Base-by-base conservation (phyloP, 169 alveolate genomes). In the Plasmodium gallinaceum region DNA sequence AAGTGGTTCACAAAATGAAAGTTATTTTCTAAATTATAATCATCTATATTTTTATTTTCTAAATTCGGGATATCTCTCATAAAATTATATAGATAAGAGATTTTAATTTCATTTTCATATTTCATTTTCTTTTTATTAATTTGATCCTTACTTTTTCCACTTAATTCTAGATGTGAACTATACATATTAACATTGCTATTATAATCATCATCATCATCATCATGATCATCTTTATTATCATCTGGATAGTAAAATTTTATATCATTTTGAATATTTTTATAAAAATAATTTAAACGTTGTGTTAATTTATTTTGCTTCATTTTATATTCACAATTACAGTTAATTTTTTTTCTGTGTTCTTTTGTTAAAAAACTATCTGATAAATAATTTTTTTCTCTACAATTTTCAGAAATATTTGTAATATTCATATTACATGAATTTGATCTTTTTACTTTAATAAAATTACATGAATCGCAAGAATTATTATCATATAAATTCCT, bases 351-450 rank as follows among this genome's bases (percentile, higher is more conserved):
- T 78, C 46, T 78, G 58, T 24, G 39, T 58, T 26, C 64, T 78
- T 64, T 62, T 78, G 46, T 61, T 52, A 78, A 58, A 58, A 64
- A 42, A 18, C 89, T 58, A 58, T 78, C 89, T 20, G 89, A 78
- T 32, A 65, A 39, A 58, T 78, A 78, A 69, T 46, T 78, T 65
- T 26, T 37, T 20, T 78, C 69, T 42, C 6, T 10, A 14, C 14
- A 18, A 8, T 16, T 10, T 60, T n/a, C 37, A 66, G 7, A 22
- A 52, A 14, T 57, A 51, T 16, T 57, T 7, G 14, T 54, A 32
- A 39, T 51, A 18, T 32, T n/a, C 26, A 26, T 32, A 65, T 18
- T 54, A 39, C 6, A 54, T 32, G 89, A 78, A 43, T 46, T 46
- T 18, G 54, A 78, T 42, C 89, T 64, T 42, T 48, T 78, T 18